Evolutionary conservation across 140 eudicot species (phyloP).

Genomic region (Anethum foeniculum): DNA sequence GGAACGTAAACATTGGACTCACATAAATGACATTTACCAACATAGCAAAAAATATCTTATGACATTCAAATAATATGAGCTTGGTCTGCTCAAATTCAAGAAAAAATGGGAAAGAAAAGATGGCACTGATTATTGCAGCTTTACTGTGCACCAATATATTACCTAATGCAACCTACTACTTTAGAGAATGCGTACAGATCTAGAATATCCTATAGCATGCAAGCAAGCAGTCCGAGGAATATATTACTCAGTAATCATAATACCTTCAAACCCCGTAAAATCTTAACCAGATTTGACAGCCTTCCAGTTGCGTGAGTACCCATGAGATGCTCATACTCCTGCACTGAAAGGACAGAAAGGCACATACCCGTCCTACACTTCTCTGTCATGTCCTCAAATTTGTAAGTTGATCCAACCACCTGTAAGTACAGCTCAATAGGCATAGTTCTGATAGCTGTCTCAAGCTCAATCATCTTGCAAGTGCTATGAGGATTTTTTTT

Average conservation of each 20-base stretch:
- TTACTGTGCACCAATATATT: background rate
- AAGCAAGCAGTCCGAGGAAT: background rate
- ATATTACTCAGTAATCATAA: background rate
- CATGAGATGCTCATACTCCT: slow-evolving; percentile 63
- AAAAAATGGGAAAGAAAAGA: background rate
- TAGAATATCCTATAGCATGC: background rate
- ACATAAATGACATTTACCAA: background rate
- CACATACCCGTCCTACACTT: slow-evolving; percentile 59
- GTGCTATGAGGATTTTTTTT: slow-evolving; percentile 60
- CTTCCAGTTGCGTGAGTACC: slow-evolving; percentile 67
- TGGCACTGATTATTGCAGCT: background rate
- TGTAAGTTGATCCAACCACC: slow-evolving; percentile 63
- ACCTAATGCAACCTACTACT: background rate
- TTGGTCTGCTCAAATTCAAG: background rate
- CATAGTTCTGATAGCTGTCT: slow-evolving; percentile 68
- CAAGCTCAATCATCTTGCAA: slow-evolving; percentile 48
- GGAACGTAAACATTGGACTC: background rate
- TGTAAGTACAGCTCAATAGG: slow-evolving; percentile 89
- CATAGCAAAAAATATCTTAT: background rate
- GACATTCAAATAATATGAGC: background rate
- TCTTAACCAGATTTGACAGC: slow-evolving; percentile 64
- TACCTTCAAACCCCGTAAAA: slow-evolving; percentile 75
- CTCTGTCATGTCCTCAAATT: slow-evolving; percentile 53
- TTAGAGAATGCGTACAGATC: background rate
- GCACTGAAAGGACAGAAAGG: slow-evolving; percentile 68